Conservation (phyloP, 2,329 filamentous ascomycete genomes). For the Microdochium trichocladiopsis region DNA sequence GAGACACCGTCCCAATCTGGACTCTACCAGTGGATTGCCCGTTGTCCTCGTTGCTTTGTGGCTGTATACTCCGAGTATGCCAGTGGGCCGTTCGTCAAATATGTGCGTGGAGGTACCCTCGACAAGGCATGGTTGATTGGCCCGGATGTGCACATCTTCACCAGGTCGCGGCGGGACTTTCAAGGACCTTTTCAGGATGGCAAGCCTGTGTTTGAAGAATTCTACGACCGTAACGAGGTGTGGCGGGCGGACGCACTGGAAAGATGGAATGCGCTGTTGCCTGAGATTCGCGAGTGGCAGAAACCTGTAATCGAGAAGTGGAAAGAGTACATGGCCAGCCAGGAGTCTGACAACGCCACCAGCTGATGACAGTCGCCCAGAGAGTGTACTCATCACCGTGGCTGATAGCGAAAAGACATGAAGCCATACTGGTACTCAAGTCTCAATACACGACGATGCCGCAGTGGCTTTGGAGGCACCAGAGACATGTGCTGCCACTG, state of each 20-base stretch:
- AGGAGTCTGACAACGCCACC: neutral
- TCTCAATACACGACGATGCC: no score
- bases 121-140: conserved; percentile 27
- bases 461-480: no score
- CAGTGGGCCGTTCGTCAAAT: conserved; percentile 22
- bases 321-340: neutral
- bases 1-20: conserved; percentile 31
- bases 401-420: no score
- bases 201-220: neutral
- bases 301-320: neutral
- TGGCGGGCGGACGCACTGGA: neutral
- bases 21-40: conserved; percentile 28
- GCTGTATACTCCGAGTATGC: conserved; percentile 34
- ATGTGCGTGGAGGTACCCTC: conserved; percentile 36
- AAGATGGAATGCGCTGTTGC: neutral
- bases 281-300: neutral
- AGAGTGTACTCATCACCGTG: no score
- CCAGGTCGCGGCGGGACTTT: conserved; percentile 24
- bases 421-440: no score
- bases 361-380: no score
- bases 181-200: neutral
- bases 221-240: neutral
- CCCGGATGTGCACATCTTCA: conserved; percentile 39
- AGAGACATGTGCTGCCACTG: no score
- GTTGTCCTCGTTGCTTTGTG: conserved; percentile 33